Evolutionary conservation across 441 rosid species (phyloP), one percentile per base, ranked within the genome.

Genomic region (Monsonia emarginata): DNA sequence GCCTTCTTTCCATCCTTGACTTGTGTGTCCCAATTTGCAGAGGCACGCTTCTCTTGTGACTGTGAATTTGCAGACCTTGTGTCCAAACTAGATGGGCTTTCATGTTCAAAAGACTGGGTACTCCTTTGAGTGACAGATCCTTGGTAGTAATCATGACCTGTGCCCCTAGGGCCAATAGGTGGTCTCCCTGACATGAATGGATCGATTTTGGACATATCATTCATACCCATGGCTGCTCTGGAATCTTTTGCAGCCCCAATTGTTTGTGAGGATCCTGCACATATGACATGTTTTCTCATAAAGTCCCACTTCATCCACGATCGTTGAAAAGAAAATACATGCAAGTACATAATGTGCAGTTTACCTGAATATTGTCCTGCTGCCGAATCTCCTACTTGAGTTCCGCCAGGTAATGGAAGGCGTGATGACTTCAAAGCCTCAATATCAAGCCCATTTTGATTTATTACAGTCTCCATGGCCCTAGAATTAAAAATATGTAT

Each of bases 401-500:
- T 61, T 62, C 91, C 95, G 71, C 88, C 80, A 18, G 91, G 69
- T 40, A 79, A 65, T 65, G 95, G 89, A 81, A 83, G 84, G 61
- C 90, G 85, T 3, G 95, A 81, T 58, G 96, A 77, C 83, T 77
- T 89, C 82, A 95, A 75, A 66, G 91, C 88, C 74, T 95, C 99
- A 54, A 89, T 81, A 85, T 95, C 98, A 75, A 95, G 89, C 72
- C 96, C 93, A 61, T 95, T 83, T 69, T 83, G 97, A 79, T 74
- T 95, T 69, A 91, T 86, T 34, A 95, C 98, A 70, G 99, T 95
- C 82, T 91, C 99, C 99, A 95, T 95, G 62, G 99, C 99, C 91
- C 99, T 95, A 77, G 36, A 56, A 68, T 48, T 70, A 67, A 64
- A 63, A 30, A 78, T n/a, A 56, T 24, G 66, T 78, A 11, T 67